A percentile compares a stretch with the other conserved stretches of the same genome.
These are phyloP conservation scores for Schizosaccharomyces versatilis DNA, from an alignment of 1,139 yeast genomes.

Conservation along the genomic window DNA sequence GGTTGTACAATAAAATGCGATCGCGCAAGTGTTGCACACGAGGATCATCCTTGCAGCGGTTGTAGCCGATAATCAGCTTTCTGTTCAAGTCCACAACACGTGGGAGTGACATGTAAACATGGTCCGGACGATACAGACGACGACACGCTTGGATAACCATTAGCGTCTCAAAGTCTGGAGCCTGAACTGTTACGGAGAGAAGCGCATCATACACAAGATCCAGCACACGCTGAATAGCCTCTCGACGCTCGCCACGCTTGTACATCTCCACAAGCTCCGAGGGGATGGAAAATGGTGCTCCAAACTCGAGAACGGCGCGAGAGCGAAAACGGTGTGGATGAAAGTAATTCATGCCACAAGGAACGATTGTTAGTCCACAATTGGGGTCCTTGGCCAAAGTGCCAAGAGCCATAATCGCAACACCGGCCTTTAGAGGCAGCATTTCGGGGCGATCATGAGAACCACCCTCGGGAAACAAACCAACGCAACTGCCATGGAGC, in stretches of 20 bases:
- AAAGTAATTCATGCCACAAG: constrained; percentile 93
- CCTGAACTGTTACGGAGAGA: constrained; percentile 73
- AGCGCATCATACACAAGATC: constrained; percentile 53
- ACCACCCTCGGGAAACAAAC: constrained; percentile 97
- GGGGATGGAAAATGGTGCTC: constrained; percentile 59
- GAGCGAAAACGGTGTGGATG: constrained; percentile 89
- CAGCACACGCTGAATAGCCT: constrained; percentile 50
- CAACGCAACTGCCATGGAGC: constrained; percentile 58
- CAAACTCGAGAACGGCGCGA: constrained; percentile 85
- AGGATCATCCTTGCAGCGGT: constrained; percentile 50
- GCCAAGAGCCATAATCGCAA: constrained; percentile 92
- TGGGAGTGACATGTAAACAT: constrained; percentile 52
- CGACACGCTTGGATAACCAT: constrained; percentile 87
- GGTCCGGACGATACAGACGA: constrained; percentile 62
- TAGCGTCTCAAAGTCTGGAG: constrained; percentile 78
- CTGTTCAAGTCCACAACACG: constrained; percentile 77
- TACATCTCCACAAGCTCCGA: constrained; percentile 44
- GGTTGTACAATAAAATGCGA: constrained; percentile 47
- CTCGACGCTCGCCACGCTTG: constrained; percentile 30
- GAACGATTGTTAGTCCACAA: constrained; percentile 64
- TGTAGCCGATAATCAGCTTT: constrained; percentile 58
- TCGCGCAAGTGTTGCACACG: constrained; percentile 36
- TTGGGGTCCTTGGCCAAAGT: constrained; percentile 51
- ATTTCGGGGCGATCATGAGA: constrained; percentile 85
- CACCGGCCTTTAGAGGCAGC: constrained; percentile 86